Base-by-base conservation (phyloP, 768 basidiomycete species). In the Termitomyces sp. region DNA sequence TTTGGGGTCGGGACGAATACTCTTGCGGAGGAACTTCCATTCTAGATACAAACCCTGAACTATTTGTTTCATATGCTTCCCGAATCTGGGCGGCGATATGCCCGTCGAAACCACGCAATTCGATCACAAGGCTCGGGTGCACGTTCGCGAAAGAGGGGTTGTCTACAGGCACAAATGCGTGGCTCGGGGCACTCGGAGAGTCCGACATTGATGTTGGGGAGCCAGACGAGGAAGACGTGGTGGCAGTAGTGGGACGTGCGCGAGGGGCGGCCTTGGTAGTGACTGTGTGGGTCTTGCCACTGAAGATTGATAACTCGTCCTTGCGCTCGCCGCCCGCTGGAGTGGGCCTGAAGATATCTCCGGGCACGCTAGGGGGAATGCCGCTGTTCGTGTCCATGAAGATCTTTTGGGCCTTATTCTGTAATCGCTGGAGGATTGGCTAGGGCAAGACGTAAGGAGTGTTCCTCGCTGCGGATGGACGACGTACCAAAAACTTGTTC, bases 281-380 rank as follows among this genome's bases (percentile, higher is more conserved):
- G 24, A 91, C 76, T 0, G 84, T 88, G 62, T 88, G 83, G 11
- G 85, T 90, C 67, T 85, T 83, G n/a, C 90, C 90, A 53, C 88
- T 84, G 70, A 91, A 91, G 28, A 91, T 89, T 7, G 84, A 82
- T 24, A 92, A 73, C 67, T 91, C 89, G 68, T 91, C 90, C 58
- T 85, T 81, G n/a, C 75, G 71, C 42, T 80, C 81, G 28, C 75
- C 73, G 35, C 74, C 73, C 12, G 70, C 63, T 13, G 74, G 63
- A 0, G 85, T 82, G 9, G 81, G 76, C 22, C 78, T 75, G 71
- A 90, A 90, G 33, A 88, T 87, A 72, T 88, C 85, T 64, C 78
- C 79, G 16, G 78, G 79, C 54, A 78, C 74, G 52, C 72, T 73
- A 2, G 78, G 69, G 8, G 82, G 76, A 38, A 79, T 74, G 7